These are phyloP conservation scores for Ophiostoma sp. DNA, from an alignment of 2,329 filamentous ascomycete genomes.

Conservation along the genomic window DNA sequence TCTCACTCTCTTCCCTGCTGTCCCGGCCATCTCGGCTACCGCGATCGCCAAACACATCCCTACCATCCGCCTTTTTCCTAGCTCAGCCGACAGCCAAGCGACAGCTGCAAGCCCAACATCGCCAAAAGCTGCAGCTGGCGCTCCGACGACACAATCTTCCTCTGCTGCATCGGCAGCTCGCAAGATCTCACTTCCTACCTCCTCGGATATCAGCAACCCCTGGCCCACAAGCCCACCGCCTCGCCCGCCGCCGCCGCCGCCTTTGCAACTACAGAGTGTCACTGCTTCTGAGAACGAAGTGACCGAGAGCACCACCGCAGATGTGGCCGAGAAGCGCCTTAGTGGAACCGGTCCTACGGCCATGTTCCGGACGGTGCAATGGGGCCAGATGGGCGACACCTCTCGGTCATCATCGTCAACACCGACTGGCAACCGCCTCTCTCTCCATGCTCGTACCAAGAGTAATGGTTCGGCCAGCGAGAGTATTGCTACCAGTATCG, in stretches of 20 bases:
- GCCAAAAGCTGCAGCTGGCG: background rate
- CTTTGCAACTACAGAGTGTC: background rate
- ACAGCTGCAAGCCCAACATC: background rate
- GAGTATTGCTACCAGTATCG: slow-evolving; percentile 24
- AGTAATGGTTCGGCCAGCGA: slow-evolving; percentile 28
- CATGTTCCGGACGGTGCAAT: slow-evolving; percentile 18
- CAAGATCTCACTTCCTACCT: background rate
- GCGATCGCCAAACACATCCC: slow-evolving; percentile 19
- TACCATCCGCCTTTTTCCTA: slow-evolving; percentile 27
- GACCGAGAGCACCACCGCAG: background rate
- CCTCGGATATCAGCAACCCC: slow-evolving; percentile 18
- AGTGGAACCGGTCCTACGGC: background rate
- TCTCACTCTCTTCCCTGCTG: background rate
- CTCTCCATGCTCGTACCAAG: slow-evolving; percentile 28
- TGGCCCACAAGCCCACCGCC: slow-evolving; percentile 20
- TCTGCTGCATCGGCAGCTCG: background rate
- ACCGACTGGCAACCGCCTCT: slow-evolving; percentile 7
- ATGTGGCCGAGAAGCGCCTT: background rate
- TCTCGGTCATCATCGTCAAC: background rate
- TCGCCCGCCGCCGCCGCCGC: slow-evolving; percentile 19
- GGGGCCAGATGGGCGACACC: background rate
- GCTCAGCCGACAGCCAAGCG: background rate
- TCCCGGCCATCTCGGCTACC: background rate
- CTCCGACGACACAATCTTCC: background rate
- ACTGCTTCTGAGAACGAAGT: background rate